A percentile compares a stretch with the other conserved stretches of the same genome.
These are phyloP conservation scores for Staphylotrichum longicolle DNA, from an alignment of 495 filamentous ascomycete genomes.

Conservation along the genomic window DNA sequence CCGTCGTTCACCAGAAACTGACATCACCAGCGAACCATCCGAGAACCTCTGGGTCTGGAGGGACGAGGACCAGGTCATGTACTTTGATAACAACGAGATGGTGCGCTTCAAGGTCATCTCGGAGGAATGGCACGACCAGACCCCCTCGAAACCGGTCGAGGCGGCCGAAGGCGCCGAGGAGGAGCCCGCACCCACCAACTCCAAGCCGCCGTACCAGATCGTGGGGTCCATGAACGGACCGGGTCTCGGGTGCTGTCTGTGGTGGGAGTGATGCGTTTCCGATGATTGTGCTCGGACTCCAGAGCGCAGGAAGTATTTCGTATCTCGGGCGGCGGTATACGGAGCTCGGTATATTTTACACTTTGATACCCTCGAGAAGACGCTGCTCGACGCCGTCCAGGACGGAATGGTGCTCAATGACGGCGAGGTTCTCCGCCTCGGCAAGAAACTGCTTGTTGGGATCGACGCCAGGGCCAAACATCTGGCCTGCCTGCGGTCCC, in stretches of 20 bases:
- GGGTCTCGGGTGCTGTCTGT: slow-evolving; percentile 52
- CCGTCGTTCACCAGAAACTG: neutral
- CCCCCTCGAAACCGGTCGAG: slow-evolving; percentile 63
- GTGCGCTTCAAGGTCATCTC: slow-evolving; percentile 79
- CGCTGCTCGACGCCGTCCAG: slow-evolving; percentile 83
- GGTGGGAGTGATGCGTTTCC: slow-evolving; percentile 46
- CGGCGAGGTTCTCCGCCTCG: slow-evolving; percentile 93
- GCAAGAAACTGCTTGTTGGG: slow-evolving; percentile 87
- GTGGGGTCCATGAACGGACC: slow-evolving; percentile 57
- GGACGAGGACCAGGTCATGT: slow-evolving; percentile 66
- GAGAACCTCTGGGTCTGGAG: slow-evolving; percentile 83
- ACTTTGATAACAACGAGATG: slow-evolving; percentile 83
- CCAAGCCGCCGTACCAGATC: slow-evolving; percentile 62
- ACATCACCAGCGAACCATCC: slow-evolving; percentile 53
- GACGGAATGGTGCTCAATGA: slow-evolving; percentile 88
- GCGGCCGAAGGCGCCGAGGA: slow-evolving; percentile 36
- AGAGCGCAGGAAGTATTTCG: neutral
- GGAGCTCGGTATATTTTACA: slow-evolving; percentile 26
- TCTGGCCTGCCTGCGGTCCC: slow-evolving; percentile 62
- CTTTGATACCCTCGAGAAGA: slow-evolving; percentile 58
- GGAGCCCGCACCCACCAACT: slow-evolving; percentile 43
- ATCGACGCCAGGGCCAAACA: slow-evolving; percentile 92
- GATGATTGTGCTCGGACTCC: no score
- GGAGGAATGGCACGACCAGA: slow-evolving; percentile 87
- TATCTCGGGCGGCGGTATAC: neutral